Percentiles rank a stretch among this genome's conserved stretches.
phyloP scores from a whole-genome alignment of 208 protist species.

The Crithidia bombi region DNA sequence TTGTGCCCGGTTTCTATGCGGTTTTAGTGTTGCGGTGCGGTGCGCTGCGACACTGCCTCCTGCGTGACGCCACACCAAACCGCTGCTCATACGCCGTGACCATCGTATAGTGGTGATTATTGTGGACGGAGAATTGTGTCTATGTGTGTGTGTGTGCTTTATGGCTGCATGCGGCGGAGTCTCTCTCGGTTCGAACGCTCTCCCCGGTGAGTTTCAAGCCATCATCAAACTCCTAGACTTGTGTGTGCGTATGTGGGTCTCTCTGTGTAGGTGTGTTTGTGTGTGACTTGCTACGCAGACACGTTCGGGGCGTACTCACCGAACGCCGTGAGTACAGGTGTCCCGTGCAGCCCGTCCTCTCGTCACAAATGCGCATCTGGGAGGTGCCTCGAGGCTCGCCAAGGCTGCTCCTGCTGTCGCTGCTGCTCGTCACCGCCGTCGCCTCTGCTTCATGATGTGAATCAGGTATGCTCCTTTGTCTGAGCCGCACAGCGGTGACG shows the following conservation, averaged over 20 bases:
- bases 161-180: neutral
- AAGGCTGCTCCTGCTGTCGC: neutral
- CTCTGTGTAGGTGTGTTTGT: too few relatives aligned
- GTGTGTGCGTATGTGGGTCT: neutral
- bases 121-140: slow-evolving; percentile 26
- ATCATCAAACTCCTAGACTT: slow-evolving; percentile 19
- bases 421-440: neutral
- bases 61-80: slow-evolving; percentile 35
- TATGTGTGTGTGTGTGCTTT: neutral
- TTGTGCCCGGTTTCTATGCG: too few relatives aligned
- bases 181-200: slow-evolving; percentile 7
- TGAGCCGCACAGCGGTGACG: slow-evolving; percentile 20
- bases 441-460: slow-evolving; percentile 28
- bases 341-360: too few relatives aligned
- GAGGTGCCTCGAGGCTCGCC: neutral
- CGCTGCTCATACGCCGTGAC: slow-evolving; percentile 20
- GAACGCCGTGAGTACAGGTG: too few relatives aligned
- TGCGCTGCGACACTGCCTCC: neutral
- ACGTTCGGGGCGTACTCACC: too few relatives aligned
- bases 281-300: too few relatives aligned
- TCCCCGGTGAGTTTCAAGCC: slow-evolving; percentile 13
- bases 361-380: too few relatives aligned
- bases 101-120: slow-evolving; percentile 36
- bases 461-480: slow-evolving; percentile 43
- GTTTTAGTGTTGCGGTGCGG: too few relatives aligned